Conservation (phyloP, 176 grass and related monocot species). For the Pharus latifolius region DNA sequence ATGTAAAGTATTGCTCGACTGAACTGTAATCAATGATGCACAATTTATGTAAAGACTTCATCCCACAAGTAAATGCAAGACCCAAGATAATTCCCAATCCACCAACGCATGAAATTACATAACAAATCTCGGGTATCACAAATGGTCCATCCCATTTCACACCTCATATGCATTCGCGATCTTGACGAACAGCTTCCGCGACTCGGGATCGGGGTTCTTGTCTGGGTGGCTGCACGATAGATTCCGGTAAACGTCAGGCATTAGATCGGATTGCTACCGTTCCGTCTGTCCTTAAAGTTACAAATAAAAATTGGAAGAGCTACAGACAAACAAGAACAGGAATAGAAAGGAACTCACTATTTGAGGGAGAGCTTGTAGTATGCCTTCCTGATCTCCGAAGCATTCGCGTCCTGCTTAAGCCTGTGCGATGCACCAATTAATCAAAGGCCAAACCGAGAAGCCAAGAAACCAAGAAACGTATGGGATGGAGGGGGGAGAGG, state of each 20-base stretch:
- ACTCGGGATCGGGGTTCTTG: constrained; percentile 92
- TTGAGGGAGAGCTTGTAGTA: constrained; percentile 98
- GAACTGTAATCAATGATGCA: background rate
- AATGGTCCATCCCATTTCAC: background rate
- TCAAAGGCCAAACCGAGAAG: background rate
- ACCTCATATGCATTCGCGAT: constrained; percentile 95
- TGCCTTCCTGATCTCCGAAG: constrained; percentile 86
- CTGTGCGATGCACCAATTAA: constrained; percentile 1
- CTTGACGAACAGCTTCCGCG: constrained; percentile 82
- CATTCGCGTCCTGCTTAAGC: constrained; percentile 72
- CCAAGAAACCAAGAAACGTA: background rate
- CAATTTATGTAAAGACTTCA: too few relatives aligned
- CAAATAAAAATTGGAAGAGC: background rate
- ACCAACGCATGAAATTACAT: background rate
- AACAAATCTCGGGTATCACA: background rate
- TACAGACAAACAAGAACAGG: background rate
- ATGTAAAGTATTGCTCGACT: background rate
- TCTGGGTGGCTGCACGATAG: constrained; percentile 60
- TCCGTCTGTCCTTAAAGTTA: background rate
- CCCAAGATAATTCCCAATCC: too few relatives aligned
- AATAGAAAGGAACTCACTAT: constrained; percentile 22
- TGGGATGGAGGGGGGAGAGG: background rate
- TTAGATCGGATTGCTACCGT: background rate
- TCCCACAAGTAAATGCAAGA: too few relatives aligned
- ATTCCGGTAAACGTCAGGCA: background rate